phyloP scores from a whole-genome alignment of 2,329 filamentous ascomycete species.

The Phoma sp. region DNA sequence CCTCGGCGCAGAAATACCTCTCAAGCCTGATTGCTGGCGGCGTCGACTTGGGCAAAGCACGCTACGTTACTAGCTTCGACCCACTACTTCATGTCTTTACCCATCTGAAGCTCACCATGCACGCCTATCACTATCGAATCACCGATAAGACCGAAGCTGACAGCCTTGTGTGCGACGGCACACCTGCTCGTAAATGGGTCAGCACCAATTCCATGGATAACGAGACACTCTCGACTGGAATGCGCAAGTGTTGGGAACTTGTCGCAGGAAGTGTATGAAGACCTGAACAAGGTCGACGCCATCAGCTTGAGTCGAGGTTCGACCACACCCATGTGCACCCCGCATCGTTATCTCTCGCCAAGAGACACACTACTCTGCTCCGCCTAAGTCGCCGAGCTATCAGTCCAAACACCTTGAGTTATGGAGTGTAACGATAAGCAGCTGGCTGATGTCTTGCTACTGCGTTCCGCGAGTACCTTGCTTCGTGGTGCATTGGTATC shows the following conservation, averaged over 20 bases:
- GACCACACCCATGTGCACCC: conserved; percentile 22
- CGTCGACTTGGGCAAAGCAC: conserved; percentile 25
- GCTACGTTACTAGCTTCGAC: conserved; percentile 29
- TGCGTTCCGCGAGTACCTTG: not conserved
- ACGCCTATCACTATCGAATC: conserved; percentile 35
- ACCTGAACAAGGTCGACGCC: not conserved
- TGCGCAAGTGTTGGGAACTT: conserved; percentile 46
- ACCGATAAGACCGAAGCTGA: conserved; percentile 14
- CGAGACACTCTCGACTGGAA: conserved; percentile 46
- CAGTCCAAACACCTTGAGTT: conserved; percentile 21
- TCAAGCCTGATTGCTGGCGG: conserved; percentile 22
- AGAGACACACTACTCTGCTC: conserved; percentile 25
- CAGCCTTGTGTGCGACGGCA: conserved; percentile 18
- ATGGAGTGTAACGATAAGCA: conserved; percentile 34
- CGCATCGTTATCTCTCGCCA: conserved; percentile 40
- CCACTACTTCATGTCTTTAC: conserved; percentile 45
- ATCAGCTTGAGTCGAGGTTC: not conserved
- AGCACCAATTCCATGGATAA: conserved; percentile 35
- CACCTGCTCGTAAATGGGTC: conserved; percentile 42
- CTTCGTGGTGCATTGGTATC: conserved; percentile 25
- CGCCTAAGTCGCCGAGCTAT: conserved; percentile 28
- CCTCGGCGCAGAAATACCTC: conserved; percentile 30
- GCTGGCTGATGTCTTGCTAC: conserved; percentile 19
- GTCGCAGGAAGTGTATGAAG: conserved; percentile 8
- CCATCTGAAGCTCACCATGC: conserved; percentile 46